phyloP scores from a whole-genome alignment of 345 rosid species.

The Eucalyptus paniculata region DNA sequence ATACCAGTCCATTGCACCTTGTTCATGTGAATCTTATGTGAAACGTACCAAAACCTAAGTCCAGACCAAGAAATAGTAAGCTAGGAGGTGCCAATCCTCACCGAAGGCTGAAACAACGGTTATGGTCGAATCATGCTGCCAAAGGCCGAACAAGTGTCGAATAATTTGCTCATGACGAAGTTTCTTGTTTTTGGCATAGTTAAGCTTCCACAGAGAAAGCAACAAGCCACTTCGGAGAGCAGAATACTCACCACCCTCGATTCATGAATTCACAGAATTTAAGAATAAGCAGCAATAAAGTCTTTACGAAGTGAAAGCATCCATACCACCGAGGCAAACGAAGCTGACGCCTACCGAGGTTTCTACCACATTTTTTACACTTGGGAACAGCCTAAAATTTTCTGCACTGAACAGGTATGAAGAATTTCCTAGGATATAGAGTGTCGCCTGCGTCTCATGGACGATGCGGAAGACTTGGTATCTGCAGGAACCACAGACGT shows the following conservation, averaged over 20 bases:
- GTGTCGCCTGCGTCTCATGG: conserved; percentile 61
- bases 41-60: too few species aligned
- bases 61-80: too few species aligned
- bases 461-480: conserved; percentile 43
- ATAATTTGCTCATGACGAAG: too few species aligned
- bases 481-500: conserved; percentile 52
- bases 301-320: background rate
- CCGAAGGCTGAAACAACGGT: too few species aligned
- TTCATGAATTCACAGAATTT: background rate
- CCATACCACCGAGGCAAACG: background rate
- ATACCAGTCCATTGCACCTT: too few species aligned
- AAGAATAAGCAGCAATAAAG: background rate
- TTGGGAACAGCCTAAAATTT: background rate
- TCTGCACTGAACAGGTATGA: background rate
- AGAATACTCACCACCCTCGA: background rate
- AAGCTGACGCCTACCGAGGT: background rate
- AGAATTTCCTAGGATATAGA: conserved; percentile 40
- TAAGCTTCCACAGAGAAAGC: background rate
- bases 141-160: too few species aligned
- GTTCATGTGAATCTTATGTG: too few species aligned
- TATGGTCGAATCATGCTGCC: too few species aligned
- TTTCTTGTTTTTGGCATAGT: background rate
- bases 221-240: background rate
- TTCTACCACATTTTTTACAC: conserved; percentile 6
- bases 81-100: too few species aligned